phyloP scores from a whole-genome alignment of 2,329 filamentous ascomycete genomes.

The Bipolaris bicolor region DNA sequence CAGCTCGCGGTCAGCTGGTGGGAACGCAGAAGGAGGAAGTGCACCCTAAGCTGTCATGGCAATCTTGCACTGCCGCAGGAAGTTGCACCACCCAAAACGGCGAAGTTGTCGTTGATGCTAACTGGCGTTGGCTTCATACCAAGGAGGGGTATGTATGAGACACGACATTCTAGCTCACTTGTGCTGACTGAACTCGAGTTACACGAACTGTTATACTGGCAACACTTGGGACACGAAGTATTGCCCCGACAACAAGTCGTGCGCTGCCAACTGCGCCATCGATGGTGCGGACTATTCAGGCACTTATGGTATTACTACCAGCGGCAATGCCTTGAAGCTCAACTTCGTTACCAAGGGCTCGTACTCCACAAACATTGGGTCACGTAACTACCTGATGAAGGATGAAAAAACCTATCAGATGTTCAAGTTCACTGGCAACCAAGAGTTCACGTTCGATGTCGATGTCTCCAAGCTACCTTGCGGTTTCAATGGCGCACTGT shows the following conservation, averaged over 20 bases:
- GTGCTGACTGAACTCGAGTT: conserved; percentile 23
- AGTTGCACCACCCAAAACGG: conserved; percentile 45
- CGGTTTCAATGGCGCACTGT: conserved; percentile 66
- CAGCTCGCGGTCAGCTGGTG: conserved; percentile 54
- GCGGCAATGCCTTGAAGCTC: conserved; percentile 58
- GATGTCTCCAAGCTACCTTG: conserved; percentile 67
- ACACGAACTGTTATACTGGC: conserved; percentile 50
- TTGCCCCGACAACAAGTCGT: conserved; percentile 45
- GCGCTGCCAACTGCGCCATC: conserved; percentile 46
- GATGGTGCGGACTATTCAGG: conserved; percentile 49
- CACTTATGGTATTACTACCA: conserved; percentile 57
- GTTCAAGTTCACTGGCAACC: conserved; percentile 46
- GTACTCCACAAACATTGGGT: conserved; percentile 50
- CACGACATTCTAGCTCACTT: background rate
- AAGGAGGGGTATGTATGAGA: conserved; percentile 30
- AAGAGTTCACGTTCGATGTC: conserved; percentile 56
- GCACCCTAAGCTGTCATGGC: conserved; percentile 49
- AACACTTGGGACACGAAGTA: conserved; percentile 50
- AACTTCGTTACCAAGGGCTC: conserved; percentile 61
- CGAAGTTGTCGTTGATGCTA: conserved; percentile 51
- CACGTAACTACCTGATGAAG: conserved; percentile 47
- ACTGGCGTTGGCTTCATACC: conserved; percentile 58
- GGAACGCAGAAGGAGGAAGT: conserved; percentile 48
- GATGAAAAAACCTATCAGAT: conserved; percentile 41
- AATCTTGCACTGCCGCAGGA: conserved; percentile 47